Evolutionary conservation across 805 yeast species (phyloP).

Genomic region (Saturnispora zaruensis): DNA sequence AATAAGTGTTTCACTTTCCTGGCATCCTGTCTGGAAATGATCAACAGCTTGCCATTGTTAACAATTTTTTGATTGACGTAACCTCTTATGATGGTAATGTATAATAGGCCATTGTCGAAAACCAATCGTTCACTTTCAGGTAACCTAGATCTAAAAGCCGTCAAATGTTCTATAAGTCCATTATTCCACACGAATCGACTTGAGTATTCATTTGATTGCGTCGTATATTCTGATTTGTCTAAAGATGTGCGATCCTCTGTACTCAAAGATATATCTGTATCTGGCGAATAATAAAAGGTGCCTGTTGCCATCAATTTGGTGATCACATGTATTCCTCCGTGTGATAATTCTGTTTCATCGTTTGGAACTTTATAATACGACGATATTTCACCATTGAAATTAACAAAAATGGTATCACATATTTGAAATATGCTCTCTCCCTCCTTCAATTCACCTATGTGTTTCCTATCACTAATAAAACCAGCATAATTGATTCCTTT

Average conservation of each 20-base stretch:
- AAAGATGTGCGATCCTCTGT: constrained; percentile 33
- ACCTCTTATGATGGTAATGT: constrained; percentile 42
- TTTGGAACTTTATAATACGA: constrained; percentile 2
- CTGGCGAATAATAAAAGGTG: constrained; percentile 39
- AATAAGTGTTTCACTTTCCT: constrained; percentile 39
- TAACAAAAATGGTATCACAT: constrained; percentile 55
- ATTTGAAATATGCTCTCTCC: constrained; percentile 46
- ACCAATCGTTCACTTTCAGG: constrained; percentile 31
- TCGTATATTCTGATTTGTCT: constrained; percentile 7
- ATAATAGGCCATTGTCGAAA: constrained; percentile 41
- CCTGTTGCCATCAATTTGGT: constrained; percentile 38
- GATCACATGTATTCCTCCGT: constrained; percentile 21
- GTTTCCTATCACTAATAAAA: constrained; percentile 44
- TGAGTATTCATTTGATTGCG: constrained; percentile 32
- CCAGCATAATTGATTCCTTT: constrained; percentile 50
- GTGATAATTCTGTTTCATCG: not conserved
- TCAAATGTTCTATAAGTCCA: constrained; percentile 37
- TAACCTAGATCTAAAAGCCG: constrained; percentile 38
- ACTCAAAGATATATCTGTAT: constrained; percentile 38
- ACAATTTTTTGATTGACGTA: constrained; percentile 35
- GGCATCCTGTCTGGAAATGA: constrained; percentile 46
- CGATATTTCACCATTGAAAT: constrained; percentile 43
- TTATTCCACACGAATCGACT: constrained; percentile 45
- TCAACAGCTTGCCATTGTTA: constrained; percentile 27
- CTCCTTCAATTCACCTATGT: constrained; percentile 48